Percentiles rank a stretch among this genome's conserved stretches.
These are phyloP conservation scores for Turritis glabra DNA, from an alignment of 345 rosid species.

Conservation along the genomic window DNA sequence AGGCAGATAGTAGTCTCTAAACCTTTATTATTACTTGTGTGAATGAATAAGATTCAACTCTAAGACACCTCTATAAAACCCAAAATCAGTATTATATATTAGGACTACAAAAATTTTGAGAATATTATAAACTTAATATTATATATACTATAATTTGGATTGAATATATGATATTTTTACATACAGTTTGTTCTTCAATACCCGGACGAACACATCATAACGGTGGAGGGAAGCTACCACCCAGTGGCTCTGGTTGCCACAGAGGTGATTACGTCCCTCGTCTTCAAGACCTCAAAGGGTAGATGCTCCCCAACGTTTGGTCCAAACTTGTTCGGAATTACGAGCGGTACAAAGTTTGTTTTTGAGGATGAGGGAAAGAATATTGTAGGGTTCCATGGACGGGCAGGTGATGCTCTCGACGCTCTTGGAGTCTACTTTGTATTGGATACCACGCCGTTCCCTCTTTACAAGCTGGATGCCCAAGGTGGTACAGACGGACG, in stretches of 20 bases:
- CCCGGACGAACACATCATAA: slow-evolving; percentile 24
- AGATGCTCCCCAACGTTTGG: slow-evolving; percentile 25
- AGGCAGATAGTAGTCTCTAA: too few species aligned
- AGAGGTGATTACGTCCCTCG: slow-evolving; percentile 11
- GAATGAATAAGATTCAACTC: too few species aligned
- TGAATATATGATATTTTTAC: neutral
- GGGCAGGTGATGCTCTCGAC: slow-evolving; percentile 12
- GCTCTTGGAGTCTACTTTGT: slow-evolving; percentile 29
- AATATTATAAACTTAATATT: too few species aligned
- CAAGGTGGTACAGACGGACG: slow-evolving; percentile 24
- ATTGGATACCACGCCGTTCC: neutral
- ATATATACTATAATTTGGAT: too few species aligned
- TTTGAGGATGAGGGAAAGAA: slow-evolving; percentile 19
- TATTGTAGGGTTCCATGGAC: slow-evolving; percentile 31
- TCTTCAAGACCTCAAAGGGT: slow-evolving; percentile 34
- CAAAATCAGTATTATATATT: too few species aligned
- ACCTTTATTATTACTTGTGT: too few species aligned
- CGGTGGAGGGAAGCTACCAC: slow-evolving; percentile 29
- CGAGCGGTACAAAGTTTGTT: slow-evolving; percentile 12
- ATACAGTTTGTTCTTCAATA: slow-evolving; percentile 19
- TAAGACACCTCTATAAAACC: too few species aligned
- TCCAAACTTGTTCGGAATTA: slow-evolving; percentile 21
- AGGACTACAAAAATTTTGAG: too few species aligned
- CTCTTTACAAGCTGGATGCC: slow-evolving; percentile 27
- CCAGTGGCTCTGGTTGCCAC: neutral